phyloP scores from a whole-genome alignment of 1,139 yeast species.

The Nakaseomyces nivariensis region DNA sequence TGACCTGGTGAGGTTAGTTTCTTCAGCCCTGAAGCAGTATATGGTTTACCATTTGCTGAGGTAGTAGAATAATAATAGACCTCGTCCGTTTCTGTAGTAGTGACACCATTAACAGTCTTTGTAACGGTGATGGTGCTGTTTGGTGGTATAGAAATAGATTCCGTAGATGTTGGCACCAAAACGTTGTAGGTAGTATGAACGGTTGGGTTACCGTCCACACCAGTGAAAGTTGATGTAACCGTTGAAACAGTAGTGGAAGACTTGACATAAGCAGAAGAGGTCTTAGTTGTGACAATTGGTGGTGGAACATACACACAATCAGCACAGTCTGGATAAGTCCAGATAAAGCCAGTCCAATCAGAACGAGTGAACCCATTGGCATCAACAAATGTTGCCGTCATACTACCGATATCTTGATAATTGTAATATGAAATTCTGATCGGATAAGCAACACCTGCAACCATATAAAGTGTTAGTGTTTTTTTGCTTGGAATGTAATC shows the following conservation, averaged over 20 bases:
- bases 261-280: background rate
- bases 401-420: background rate
- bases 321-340: background rate
- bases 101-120: background rate
- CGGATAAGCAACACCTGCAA: constrained; percentile 1
- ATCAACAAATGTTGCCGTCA: background rate
- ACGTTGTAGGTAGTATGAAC: background rate
- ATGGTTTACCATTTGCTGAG: background rate
- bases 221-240: background rate
- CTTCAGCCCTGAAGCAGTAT: background rate
- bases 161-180: background rate
- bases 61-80: background rate
- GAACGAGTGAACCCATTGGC: background rate
- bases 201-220: constrained; percentile 1
- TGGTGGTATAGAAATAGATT: background rate
- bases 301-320: background rate
- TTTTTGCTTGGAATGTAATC: background rate
- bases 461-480: background rate
- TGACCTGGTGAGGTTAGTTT: no score
- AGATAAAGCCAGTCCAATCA: background rate
- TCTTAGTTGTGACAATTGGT: background rate
- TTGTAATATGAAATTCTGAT: constrained; percentile 1
- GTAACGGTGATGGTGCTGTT: background rate
- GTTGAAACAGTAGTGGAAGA: background rate
- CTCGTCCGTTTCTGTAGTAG: background rate